Conservation (phyloP, 2,329 filamentous ascomycete species). For the Colletotrichum horii region DNA sequence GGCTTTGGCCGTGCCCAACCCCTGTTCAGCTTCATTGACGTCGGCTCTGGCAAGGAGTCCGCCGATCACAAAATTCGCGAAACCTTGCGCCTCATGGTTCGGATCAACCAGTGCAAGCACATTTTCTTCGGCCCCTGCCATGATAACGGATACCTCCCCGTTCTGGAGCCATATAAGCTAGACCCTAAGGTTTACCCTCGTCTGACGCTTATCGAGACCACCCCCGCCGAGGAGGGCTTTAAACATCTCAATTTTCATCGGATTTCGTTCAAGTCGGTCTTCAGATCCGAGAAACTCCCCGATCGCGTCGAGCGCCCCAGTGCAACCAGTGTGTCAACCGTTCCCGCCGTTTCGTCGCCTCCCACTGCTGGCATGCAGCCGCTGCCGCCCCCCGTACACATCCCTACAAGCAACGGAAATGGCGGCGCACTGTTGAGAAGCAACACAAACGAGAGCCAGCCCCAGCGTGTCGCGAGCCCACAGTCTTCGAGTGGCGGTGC, state of each 20-base stretch:
- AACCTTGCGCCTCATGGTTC: conserved; percentile 37
- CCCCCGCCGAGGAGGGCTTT: conserved; percentile 34
- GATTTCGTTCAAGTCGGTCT: conserved; percentile 31
- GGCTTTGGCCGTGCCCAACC: conserved; percentile 37
- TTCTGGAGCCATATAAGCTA: conserved; percentile 35
- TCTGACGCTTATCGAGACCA: conserved; percentile 35
- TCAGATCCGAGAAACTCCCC: conserved; percentile 32
- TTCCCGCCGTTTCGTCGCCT: background rate
- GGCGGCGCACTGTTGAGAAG: background rate
- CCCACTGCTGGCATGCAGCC: background rate
- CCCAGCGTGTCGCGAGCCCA: background rate
- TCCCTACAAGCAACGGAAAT: background rate
- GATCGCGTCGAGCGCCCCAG: background rate
- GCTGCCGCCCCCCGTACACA: background rate
- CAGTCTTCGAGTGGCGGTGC: background rate
- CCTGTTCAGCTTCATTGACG: conserved; percentile 39
- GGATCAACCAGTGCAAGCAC: conserved; percentile 33
- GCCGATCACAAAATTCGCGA: conserved; percentile 39
- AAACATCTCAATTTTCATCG: conserved; percentile 31
- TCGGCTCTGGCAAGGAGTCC: conserved; percentile 38
- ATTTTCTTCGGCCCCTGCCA: conserved; percentile 37
- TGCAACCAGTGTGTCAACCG: background rate
- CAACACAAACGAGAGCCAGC: background rate
- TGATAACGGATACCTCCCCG: conserved; percentile 38
- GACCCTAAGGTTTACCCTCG: conserved; percentile 28